phyloP scores from a whole-genome alignment of 805 yeast genomes.

The Scheffersomyces stipitis region DNA sequence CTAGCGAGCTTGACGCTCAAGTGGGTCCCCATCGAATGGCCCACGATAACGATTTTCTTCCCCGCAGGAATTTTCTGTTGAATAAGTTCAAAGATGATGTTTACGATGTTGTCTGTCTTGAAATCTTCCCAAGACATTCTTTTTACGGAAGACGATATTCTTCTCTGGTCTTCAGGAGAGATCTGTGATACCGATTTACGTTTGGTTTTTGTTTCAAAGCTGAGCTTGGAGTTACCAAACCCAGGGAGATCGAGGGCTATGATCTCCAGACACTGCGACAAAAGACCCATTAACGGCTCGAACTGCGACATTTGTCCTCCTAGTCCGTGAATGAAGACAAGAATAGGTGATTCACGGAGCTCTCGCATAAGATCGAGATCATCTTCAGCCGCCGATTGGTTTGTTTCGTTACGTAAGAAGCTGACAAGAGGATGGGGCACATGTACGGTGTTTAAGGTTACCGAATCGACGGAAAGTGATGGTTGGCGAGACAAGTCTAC shows the following conservation, averaged over 20 bases:
- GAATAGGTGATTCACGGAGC: slow-evolving; percentile 53
- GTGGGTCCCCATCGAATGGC: slow-evolving; percentile 76
- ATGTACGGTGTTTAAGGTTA: slow-evolving; percentile 42
- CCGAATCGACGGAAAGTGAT: slow-evolving; percentile 21
- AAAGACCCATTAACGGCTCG: slow-evolving; percentile 64
- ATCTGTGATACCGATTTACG: slow-evolving; percentile 20
- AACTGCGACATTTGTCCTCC: slow-evolving; percentile 91
- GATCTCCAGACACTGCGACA: slow-evolving; percentile 62
- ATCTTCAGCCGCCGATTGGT: slow-evolving; percentile 10
- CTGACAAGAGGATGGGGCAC: slow-evolving; percentile 50
- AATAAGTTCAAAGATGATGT: slow-evolving; percentile 38
- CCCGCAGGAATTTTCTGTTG: slow-evolving; percentile 35
- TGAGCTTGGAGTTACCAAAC: slow-evolving; percentile 57
- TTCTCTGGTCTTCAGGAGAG: slow-evolving; percentile 29
- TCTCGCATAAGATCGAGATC: slow-evolving; percentile 28
- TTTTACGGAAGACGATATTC: slow-evolving; percentile 27
- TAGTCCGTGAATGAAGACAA: slow-evolving; percentile 78
- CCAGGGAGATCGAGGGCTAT: slow-evolving; percentile 85
- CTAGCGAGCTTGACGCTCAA: slow-evolving; percentile 47
- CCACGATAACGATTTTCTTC: slow-evolving; percentile 51
- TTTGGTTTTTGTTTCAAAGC: slow-evolving; percentile 14
- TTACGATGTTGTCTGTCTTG: slow-evolving; percentile 40
- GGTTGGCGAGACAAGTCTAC: slow-evolving; percentile 30
- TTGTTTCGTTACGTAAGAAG: slow-evolving; percentile 21
- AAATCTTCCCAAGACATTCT: slow-evolving; percentile 43